Evolutionary conservation across 495 filamentous ascomycete species (phyloP), one percentile per base, ranked within the genome.

Genomic region (Hypomontagnella submonticulosa): DNA sequence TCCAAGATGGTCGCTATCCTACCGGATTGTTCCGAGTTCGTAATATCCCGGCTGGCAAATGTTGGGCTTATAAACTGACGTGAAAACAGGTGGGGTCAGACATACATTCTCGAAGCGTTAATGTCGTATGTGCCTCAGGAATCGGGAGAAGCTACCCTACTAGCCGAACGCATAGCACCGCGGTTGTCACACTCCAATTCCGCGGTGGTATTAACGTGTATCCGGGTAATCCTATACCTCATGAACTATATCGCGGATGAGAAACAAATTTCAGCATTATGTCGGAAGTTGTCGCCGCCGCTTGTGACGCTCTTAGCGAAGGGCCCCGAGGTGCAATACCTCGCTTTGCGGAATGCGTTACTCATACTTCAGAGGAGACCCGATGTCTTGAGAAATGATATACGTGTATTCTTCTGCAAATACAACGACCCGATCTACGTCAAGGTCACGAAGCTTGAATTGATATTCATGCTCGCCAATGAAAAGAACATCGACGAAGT

Each of bases 401-500:
- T 99, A 57, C 85, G 95, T 9, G 94, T 98, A 43, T 99, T 99
- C 79, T 99, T 99, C 78, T 99, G 95, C 85, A 99, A 99, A 83
- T 99, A 99, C 80, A 99, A 99, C 68, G 95, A 99, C 71, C 95
- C 96, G 0, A 98, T 98, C 56, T 99, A 99, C 71, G 95, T 99
- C 79, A 99, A 99, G 77, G 95, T 99, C 66, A 98, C 96, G 10
- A 99, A 99, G 76, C 84, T 99, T 49, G 95, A 99, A 75, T 83
- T 99, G 58, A 98, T 99, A 71, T 98, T 98, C 80, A 99, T 98
- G 95, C 84, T 99, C 50, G 96, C 95, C 10, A 96, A 88, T 18
- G 93, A 97, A 75, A 90, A 91, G 63, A 99, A 99, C 75, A 98
- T 99, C 63, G 88, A 91, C 32, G 91, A 98, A 68, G 96, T 99